Percentiles rank a stretch among this genome's conserved stretches.
These are phyloP conservation scores for Penicillium desertorum DNA, from an alignment of 495 filamentous ascomycete species.

Conservation along the genomic window DNA sequence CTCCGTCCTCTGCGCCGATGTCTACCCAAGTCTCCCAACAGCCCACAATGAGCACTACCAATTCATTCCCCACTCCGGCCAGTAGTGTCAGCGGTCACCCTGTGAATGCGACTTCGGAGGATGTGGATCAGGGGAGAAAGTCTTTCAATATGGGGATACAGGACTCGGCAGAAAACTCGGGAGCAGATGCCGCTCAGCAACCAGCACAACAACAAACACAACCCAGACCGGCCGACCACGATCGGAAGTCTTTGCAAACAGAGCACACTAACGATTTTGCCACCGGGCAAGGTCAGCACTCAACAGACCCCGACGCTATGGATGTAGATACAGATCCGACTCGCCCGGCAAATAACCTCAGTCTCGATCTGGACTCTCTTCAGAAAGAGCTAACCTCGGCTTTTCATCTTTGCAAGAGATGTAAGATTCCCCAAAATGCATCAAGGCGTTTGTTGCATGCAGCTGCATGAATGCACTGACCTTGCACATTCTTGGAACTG, in stretches of 20 bases:
- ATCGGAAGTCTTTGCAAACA: constrained; percentile 28
- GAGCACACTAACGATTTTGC: constrained; percentile 30
- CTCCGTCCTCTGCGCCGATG: constrained; percentile 48
- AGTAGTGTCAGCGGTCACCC: constrained; percentile 46
- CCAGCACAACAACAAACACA: constrained; percentile 27
- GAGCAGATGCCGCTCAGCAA: constrained; percentile 22
- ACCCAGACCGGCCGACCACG: constrained; percentile 42
- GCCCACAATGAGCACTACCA: constrained; percentile 40
- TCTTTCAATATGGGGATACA: constrained; percentile 26
- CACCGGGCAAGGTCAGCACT: constrained; percentile 13
- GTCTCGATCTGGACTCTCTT: constrained; percentile 43
- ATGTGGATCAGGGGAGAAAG: constrained; percentile 35
- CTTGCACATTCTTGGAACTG: constrained; percentile 33
- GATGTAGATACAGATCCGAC: constrained; percentile 37
- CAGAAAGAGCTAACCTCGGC: constrained; percentile 48
- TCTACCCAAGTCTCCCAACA: constrained; percentile 50
- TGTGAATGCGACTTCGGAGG: constrained; percentile 34
- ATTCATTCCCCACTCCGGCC: constrained; percentile 48
- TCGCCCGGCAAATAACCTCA: constrained; percentile 18
- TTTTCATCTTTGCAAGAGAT: constrained; percentile 53
- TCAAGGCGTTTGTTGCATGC: constrained; percentile 25
- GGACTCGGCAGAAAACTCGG: constrained; percentile 23
- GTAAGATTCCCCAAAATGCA: constrained; percentile 47
- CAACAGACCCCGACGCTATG: constrained; percentile 37
- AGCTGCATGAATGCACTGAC: constrained; percentile 30